Percentiles rank a stretch among this genome's conserved stretches.
These are phyloP conservation scores for Plasmodium fragile DNA, from an alignment of 169 alveolate species.

Conservation along the genomic window DNA sequence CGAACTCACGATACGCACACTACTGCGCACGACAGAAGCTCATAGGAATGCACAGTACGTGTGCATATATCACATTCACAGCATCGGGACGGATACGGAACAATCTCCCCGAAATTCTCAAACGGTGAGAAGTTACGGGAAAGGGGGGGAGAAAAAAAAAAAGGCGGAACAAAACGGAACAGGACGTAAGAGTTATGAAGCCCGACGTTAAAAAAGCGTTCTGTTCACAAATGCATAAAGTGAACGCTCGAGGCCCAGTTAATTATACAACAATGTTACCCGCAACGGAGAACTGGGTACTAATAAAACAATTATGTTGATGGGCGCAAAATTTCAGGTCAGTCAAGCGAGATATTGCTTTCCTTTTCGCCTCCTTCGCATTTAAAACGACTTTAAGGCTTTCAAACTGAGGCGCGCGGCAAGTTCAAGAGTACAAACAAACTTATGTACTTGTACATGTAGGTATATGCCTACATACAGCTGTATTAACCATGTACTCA, in stretches of 20 bases:
- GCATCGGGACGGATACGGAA: background rate
- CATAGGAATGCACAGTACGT: background rate
- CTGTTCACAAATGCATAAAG: background rate
- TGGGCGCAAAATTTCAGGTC: background rate
- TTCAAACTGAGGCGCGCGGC: background rate
- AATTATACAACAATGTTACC: background rate
- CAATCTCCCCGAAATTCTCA: background rate
- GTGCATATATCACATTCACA: constrained; percentile 8
- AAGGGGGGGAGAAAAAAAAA: background rate
- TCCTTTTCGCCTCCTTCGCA: background rate
- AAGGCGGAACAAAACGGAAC: background rate
- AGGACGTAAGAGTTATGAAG: background rate
- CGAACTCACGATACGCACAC: background rate
- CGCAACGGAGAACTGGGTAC: background rate
- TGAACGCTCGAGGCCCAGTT: background rate
- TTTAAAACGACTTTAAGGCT: background rate
- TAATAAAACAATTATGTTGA: background rate
- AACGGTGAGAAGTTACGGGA: background rate
- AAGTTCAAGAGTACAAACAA: background rate
- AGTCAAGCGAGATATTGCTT: background rate
- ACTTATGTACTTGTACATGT: background rate
- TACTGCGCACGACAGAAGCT: background rate
- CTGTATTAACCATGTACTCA: background rate
- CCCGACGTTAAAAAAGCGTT: background rate
- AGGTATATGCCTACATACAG: background rate